Evolutionary conservation across 2,329 filamentous ascomycete species (phyloP), one percentile per base, ranked within the genome.

Genomic region (Canariomyces notabilis): DNA sequence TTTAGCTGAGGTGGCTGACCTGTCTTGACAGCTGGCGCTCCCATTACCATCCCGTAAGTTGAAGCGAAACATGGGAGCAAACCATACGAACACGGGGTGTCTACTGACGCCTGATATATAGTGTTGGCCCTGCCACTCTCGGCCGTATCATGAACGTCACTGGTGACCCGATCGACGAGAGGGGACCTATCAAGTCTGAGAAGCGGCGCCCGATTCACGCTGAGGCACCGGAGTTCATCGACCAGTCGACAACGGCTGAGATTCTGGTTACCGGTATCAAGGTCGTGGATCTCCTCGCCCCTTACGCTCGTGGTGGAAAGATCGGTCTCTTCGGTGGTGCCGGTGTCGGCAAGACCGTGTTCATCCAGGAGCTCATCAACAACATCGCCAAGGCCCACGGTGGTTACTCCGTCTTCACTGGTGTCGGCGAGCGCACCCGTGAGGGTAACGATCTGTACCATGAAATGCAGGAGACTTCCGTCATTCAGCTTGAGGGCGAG

Each of bases 381-480:
- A 98, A 98, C 86, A 97, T 98, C 70, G 93, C 93, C 77, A 97
- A 97, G 84, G 93, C 93, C 64, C 93, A 98, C 80, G 93, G 93
- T 95, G 93, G 93, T 95, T 98, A 95, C 87, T 98, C 93, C 61
- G 93, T 98, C 71, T 98, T 98, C 86, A 95, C 89, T 70, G 93
- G 93, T 91, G 93, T 98, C 76, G 93, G 93, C 73, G 93, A 98
- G 86, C 91, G 93, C 81, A 98, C 93, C 70, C 93, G 93, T 89
- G 93, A 98, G 85, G 93, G 93, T 83, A 98, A 98, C 84, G 93
- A 98, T 85, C 75, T 98, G 81, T 98, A 98, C 86, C 91, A 98
- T 79, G 93, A 98, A 83, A 98, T 98, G 93, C 93, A 97, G 81
- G 91, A 98, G 79, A 98, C 93, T 62, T 89, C 87, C 68, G 93